Evolutionary conservation across 164 flowering plant species (phyloP), one percentile per base, ranked within the genome.

Genomic region (Euptelea pleiosperma): DNA sequence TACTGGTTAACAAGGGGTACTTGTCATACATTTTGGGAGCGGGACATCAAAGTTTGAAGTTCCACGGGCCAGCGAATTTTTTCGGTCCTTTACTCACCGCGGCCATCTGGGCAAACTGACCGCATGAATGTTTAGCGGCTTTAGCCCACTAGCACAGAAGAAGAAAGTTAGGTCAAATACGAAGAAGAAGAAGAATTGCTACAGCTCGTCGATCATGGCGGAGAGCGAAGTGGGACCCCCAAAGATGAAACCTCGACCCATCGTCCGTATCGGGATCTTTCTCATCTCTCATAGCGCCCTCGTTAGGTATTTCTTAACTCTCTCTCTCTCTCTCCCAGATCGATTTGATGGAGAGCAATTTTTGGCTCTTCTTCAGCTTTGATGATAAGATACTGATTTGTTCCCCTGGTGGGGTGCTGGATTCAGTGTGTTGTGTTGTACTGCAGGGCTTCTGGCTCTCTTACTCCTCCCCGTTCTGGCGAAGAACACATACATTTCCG

Each of bases 401-500:
- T 7, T 22, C 0, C 19, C 14, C 2, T 41, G 40, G 16, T 37
- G 19, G 19, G 19, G 62, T 11, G 22, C 34, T 22, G 30, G 18
- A 25, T 61, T 30, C 82, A 89, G 97, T 61, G 70, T 87, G 7
- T 19, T 87, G 57, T 93, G 90, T 75, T 86, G 75, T 63, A 50
- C 57, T 21, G 84, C 89, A 28, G 97, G 96, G 19, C 55, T 86
- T 65, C 0, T 93, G 25, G 81, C 89, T 59, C 86, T 93, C 31
- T 55, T 90, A 3, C 71, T 86, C 3, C 73, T 93, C 15, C 99
- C 99, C 6, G 54, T 86, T 57, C 79, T 93, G 18, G 97, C 97
- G 55, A 93, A 86, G 73, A 90, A 78, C 74, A 93, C 97, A 25
- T 88, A 93, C 70, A 69, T 93, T 35, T 93, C 99, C 2, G 99